Evolutionary conservation across 2,329 filamentous ascomycete genomes (phyloP), one percentile per base, ranked within the genome.

Genomic region (Fusarium circinatum): DNA sequence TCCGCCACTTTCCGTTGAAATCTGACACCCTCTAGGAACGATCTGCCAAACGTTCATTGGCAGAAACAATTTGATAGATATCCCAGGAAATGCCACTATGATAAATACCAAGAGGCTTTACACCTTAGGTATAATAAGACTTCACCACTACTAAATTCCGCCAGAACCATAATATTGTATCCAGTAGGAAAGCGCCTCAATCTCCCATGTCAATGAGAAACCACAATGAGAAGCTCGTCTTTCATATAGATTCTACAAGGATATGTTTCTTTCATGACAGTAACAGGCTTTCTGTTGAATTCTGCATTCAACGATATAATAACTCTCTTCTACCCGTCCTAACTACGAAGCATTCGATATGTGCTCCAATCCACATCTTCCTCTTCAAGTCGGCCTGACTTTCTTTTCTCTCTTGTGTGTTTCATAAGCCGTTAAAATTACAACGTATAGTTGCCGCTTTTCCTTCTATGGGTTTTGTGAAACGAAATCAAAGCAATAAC

Each of bases 361-460:
- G 62, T 75, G 71, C 74, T 74, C 72, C 74, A 68, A 75, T 62
- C 63, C 72, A 64, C 63, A 68, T 75, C 65, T 63, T 54, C 63
- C 55, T 67, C 65, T 64, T 68, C 59, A 61, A 65, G 62, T 66
- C 62, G 69, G 49, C n/a, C 36, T 67, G 65, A 65, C 72, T 68
- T 59, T 54, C 48, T 68, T 71, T 73, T 65, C 65, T 70, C 57
- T 71, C 74, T 76, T 68, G 42, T 42, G 65, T 64, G 62, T 78
- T 71, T 79, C 78, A 79, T 79, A 78, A 79, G 76, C 74, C 78
- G 78, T 80, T 80, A 79, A 73, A 79, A 79, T 78, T 80, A 80
- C 78, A 80, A 78, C 75, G 60, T 70, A 72, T 74, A 73, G 76
- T 79, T 75, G 76, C 76, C 77, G 72, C 75, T 78, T 76, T 79